Percentiles rank a stretch among this genome's conserved stretches.
Evolutionary conservation across 2,329 filamentous ascomycete genomes (phyloP).

Genomic region (Parafenestella ontariensis): DNA sequence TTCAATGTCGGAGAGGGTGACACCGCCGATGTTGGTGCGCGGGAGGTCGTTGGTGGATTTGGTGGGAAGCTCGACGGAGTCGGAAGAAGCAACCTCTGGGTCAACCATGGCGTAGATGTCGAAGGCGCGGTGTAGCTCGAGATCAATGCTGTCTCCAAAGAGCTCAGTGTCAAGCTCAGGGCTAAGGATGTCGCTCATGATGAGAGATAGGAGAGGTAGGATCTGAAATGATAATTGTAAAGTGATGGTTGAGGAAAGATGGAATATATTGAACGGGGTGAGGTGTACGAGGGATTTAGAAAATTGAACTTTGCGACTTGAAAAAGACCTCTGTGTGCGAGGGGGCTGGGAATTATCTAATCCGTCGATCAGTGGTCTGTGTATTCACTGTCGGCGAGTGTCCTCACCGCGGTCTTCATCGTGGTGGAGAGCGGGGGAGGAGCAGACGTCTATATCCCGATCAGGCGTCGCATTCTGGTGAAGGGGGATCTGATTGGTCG

Average conservation of each 20-base stretch:
- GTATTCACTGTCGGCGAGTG: neutral
- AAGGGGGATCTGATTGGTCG: neutral
- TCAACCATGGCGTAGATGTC: neutral
- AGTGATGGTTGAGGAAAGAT: neutral
- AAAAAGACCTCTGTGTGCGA: conserved; percentile 1
- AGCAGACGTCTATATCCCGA: neutral
- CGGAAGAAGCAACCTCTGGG: neutral
- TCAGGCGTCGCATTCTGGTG: neutral
- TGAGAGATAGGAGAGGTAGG: neutral
- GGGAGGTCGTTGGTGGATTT: neutral
- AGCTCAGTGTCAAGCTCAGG: neutral
- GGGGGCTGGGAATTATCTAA: conserved; percentile 4
- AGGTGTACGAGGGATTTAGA: neutral
- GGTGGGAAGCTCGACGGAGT: neutral
- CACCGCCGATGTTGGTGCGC: neutral
- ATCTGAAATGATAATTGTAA: neutral
- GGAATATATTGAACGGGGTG: neutral
- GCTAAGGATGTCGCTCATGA: neutral
- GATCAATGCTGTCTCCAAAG: neutral
- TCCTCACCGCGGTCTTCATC: conserved; percentile 1
- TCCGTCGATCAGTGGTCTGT: neutral
- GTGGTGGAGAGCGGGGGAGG: neutral
- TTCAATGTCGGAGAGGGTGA: neutral
- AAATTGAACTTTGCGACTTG: neutral
- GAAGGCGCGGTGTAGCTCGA: neutral